Evolutionary conservation across 2,329 filamentous ascomycete species (phyloP).

Genomic region (Sordariomycetes sp.): DNA sequence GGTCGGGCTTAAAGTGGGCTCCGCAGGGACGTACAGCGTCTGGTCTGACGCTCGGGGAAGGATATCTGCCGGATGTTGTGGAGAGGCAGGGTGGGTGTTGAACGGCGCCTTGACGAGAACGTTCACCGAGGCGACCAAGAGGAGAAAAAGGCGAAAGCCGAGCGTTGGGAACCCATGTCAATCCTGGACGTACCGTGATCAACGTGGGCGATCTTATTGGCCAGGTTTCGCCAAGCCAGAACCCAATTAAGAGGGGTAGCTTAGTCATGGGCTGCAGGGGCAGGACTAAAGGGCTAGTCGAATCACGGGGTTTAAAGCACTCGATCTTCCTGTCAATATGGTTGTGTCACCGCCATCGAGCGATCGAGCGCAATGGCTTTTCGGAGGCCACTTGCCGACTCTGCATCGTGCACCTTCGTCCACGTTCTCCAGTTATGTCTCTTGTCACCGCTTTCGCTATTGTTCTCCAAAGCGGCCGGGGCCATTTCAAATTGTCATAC

Average conservation of each 20-base stretch:
- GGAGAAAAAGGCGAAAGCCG: neutral
- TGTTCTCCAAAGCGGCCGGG: too few species aligned
- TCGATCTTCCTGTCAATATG: too few species aligned
- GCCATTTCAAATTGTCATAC: too few species aligned
- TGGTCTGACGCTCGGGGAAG: neutral
- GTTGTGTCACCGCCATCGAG: too few species aligned
- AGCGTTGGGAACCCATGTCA: neutral
- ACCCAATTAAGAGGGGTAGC: neutral
- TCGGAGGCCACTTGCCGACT: too few species aligned
- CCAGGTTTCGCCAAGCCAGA: neutral
- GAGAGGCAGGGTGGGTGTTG: conserved; percentile 3
- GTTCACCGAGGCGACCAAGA: conserved; percentile 14
- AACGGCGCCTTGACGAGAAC: conserved; percentile 16
- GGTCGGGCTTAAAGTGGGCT: neutral
- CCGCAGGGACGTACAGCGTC: neutral
- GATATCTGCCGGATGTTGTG: conserved; percentile 9
- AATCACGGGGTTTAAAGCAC: too few species aligned
- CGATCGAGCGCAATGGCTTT: too few species aligned
- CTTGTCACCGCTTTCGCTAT: too few species aligned
- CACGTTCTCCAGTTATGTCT: too few species aligned
- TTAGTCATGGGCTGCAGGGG: neutral
- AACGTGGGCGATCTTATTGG: neutral
- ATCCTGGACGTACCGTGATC: neutral
- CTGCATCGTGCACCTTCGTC: too few species aligned
- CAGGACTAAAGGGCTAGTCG: neutral